Base-by-base conservation (phyloP, 495 filamentous ascomycete genomes). In the Collariella sp. region DNA sequence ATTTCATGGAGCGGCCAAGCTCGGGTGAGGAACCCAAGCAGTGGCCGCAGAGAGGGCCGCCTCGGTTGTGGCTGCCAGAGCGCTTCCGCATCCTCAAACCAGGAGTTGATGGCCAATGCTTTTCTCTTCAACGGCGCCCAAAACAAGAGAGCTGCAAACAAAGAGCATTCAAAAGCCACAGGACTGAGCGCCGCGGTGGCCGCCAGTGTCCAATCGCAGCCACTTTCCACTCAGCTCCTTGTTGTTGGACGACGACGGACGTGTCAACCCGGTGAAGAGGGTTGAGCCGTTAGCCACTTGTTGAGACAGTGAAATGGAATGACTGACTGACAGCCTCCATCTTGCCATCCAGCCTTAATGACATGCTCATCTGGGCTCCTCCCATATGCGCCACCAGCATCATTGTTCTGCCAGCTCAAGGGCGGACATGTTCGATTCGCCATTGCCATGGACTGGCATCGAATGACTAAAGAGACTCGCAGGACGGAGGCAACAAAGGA, bases 41-140 rank as follows among this genome's bases (percentile, higher is more conserved):
- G 23, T 45, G 50, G 15, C 22, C 16, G 38, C 12, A 34, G 31
- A 41, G 46, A 54, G 18, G 53, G 45, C 46, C 43, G 48, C 46
- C 35, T 47, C 42, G 52, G 52, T 34, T 43, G 19, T 34, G 45
- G 52, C 51, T 46, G 46, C 29, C 43, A 34, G 26, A 41, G 50
- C 45, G 56, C 56, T 57, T 57, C 49, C 44, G 18, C 49, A 52
- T 47, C 15, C 19, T n/a, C n/a, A n/a, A n/a, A n/a, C n/a, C 36
- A 41, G 16, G 12, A 29, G n/a, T 34, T 54, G 50, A 34, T 54
- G 56, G 45, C 56, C 50, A 58, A 39, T 58, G 56, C 56, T 54
- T 53, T 19, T 7, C 39, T 46, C 11, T 26, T 39, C 5, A 13
- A 44, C 2, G 7, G 20, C 20, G 15, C 11, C 16, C 39, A n/a